Evolutionary conservation across 2,329 filamentous ascomycete genomes (phyloP), one percentile per base, ranked within the genome.

Genomic region (Aspergillus pseudoterreus): DNA sequence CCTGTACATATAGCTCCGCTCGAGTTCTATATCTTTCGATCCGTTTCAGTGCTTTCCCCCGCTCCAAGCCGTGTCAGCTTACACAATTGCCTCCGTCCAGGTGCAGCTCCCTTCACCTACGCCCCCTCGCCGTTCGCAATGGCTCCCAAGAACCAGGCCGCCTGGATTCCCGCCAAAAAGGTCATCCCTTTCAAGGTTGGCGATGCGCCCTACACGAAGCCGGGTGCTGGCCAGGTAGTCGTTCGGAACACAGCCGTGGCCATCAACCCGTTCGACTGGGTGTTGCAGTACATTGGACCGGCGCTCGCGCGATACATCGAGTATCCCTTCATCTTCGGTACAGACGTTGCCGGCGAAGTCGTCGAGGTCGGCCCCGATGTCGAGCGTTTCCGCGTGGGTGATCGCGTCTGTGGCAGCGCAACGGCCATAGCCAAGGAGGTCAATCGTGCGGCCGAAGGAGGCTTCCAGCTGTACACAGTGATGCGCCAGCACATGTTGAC

Each of bases 291-390:
- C 17, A 17, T 22, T 27, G 54, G 54, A 14, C 52, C 52, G n/a
- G 54, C 54, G n/a, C 35, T 47, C 33, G 42, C 46, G 46, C 27
- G 27, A 4, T 30, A 30, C 27, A 30, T 30, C 8, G 38, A 56
- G 32, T 56, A 48, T 35, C 48, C 47, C 14, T n/a, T 45, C 30
- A 64, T 74, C 24, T 57, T 74, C 22, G 77, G 77, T 11, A 63
- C 59, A 12, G 76, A 79, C 57, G 66, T 77, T 3, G 74, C 76
- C 0, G 77, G 77, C 9, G 72, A 75, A 48, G 66, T 79, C 11
- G 59, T 73, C 30, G 72, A 78, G 54, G 69, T 79, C 4, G 78
- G 63, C 10, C 49, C 55, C 0, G 43, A 54, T 6, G 64, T 67
- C 2, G 58, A 57, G 1, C 47, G 57, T 15, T 68, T 68, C 50